phyloP scores from a whole-genome alignment of 495 filamentous ascomycete genomes.

The Immersiella caudata region DNA sequence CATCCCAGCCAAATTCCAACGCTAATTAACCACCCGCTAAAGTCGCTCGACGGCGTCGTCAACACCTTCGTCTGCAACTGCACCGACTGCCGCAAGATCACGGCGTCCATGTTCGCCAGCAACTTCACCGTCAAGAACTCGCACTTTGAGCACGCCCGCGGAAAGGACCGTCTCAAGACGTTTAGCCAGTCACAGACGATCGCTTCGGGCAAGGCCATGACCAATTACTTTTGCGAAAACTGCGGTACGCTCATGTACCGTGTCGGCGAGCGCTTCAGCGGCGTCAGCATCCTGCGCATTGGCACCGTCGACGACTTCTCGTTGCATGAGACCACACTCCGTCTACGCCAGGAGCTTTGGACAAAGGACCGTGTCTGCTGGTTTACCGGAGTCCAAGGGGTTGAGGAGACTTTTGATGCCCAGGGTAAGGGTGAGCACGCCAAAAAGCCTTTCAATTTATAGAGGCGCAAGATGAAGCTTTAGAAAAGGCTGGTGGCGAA shows the following conservation, averaged over 20 bases:
- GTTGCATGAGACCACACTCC: conserved; percentile 55
- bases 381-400: conserved; percentile 43
- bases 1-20: not conserved
- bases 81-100: conserved; percentile 60
- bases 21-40: conserved; percentile 11
- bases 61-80: conserved; percentile 61
- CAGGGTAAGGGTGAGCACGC: not conserved
- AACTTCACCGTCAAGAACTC: conserved; percentile 54
- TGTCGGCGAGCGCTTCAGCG: conserved; percentile 38
- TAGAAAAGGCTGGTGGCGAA: too few species aligned
- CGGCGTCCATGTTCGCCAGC: conserved; percentile 61
- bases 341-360: conserved; percentile 50
- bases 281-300: conserved; percentile 49
- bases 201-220: conserved; percentile 50
- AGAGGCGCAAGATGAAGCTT: too few species aligned
- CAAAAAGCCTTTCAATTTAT: too few species aligned
- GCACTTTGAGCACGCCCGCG: conserved; percentile 50
- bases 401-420: conserved; percentile 26
- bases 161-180: conserved; percentile 46
- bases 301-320: conserved; percentile 60
- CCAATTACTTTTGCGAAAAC: conserved; percentile 56
- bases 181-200: conserved; percentile 47
- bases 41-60: conserved; percentile 43
- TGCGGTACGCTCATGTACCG: conserved; percentile 62
- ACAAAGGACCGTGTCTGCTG: conserved; percentile 48